Base-by-base conservation (phyloP, 1,284 basidiomycete genomes). In the Irpex lacteus region DNA sequence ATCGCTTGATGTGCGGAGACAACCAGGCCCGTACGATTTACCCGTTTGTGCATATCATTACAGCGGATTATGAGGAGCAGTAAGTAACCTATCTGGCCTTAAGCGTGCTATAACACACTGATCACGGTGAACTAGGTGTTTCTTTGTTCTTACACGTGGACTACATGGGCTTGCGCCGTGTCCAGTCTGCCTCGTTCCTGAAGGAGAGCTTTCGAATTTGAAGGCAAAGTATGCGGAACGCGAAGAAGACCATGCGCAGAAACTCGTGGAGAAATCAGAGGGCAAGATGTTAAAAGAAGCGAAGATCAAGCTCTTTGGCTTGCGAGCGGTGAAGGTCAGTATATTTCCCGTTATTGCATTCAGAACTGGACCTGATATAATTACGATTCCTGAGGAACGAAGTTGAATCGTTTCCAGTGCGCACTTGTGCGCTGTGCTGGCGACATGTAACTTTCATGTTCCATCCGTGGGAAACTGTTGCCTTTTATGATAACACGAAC, bases 1-100 rank as follows among this genome's bases (percentile, higher is more conserved):
- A 38, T 26, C 63, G 56, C 36, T 60, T 63, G 9, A 61, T 61
- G 2, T 74, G 71, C 65, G 69, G 66, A 15, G 73, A 75, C 62
- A 54, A 59, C 0, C 9, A 67, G 0, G 2, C 49, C 0, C 67
- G 65, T 0, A 26, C 32, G 8, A 38, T 79, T 0, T 76, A 66
- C 62, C 75, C 73, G 0, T 60, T 73, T 26, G 62, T 78, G 2
- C 60, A 73, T 2, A 74, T 77, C 54, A 63, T 2, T 54, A 81
- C 26, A 74, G 82, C 1, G 74, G 81, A 5, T 81, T 66, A 66
- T 56, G 65, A 67, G 59, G 78, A 78, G 63, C 82, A 36, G 80
- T 79, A 57, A 73, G 82, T 60, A 80, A 67, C 49, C 70, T 65
- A 21, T n/a, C 40, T 57, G 18, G 6, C 21, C 38, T 61, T 34